A percentile compares a stretch with the other conserved stretches of the same genome.
These are phyloP conservation scores for Kentomonas sorsogonicus DNA, from an alignment of 208 protist species.

Conservation along the genomic window DNA sequence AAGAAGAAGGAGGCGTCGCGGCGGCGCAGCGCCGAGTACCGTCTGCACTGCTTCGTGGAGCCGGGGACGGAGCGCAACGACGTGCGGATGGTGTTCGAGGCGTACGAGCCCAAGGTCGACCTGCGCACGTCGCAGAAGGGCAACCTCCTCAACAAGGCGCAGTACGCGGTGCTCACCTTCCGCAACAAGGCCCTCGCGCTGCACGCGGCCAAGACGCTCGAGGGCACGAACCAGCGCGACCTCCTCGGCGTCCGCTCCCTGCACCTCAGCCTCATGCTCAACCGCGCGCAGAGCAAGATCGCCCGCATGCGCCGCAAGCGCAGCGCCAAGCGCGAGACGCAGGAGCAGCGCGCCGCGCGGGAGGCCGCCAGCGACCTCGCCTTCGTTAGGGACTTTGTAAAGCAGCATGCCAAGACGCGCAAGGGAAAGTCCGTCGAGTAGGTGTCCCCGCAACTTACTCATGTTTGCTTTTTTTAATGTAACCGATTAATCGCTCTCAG, in stretches of 20 bases:
- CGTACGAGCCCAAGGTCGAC: conserved; percentile 80
- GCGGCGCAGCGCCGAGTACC: conserved; percentile 43
- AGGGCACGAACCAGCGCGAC: conserved; percentile 79
- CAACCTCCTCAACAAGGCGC: conserved; percentile 83
- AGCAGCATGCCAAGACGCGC: conserved; percentile 26
- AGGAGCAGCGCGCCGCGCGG: conserved; percentile 16
- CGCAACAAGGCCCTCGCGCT: conserved; percentile 83
- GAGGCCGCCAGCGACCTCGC: conserved; percentile 43
- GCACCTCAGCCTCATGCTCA: conserved; percentile 80
- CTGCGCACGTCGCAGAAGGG: conserved; percentile 79
- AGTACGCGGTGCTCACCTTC: conserved; percentile 87
- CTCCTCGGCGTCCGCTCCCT: conserved; percentile 55
- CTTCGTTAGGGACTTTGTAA: conserved; percentile 69
- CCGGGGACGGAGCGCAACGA: conserved; percentile 82
- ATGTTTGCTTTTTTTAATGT: too few species aligned
- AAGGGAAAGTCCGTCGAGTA: conserved; percentile 1
- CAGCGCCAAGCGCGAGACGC: conserved; percentile 24
- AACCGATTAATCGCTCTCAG: not conserved
- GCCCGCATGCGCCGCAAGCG: conserved; percentile 49
- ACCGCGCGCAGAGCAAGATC: conserved; percentile 61
- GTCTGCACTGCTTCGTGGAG: conserved; percentile 85
- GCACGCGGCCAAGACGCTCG: conserved; percentile 70
- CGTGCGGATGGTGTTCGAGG: conserved; percentile 77
- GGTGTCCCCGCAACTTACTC: not conserved
- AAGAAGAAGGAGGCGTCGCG: too few species aligned